Evolutionary conservation across 129 eudicot species (phyloP), one percentile per base, ranked within the genome.

Genomic region (Erigeron canadensis): DNA sequence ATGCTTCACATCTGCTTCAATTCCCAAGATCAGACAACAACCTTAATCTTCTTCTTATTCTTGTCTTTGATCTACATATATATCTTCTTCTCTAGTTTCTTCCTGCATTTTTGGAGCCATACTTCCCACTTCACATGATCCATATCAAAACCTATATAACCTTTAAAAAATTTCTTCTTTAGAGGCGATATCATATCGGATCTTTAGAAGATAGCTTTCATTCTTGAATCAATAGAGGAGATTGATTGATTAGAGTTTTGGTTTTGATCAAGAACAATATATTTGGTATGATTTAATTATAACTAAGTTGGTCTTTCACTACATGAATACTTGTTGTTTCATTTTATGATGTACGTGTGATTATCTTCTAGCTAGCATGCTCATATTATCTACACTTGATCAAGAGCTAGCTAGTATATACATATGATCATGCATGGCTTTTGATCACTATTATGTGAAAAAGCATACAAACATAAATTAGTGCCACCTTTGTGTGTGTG

Each of bases 21-120:
- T 69, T 86, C 80, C 89, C 96, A 85, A 89, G 77, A 84, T 67
- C 77, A 71, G 72, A 78, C 81, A 78, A 71, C 81, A 78, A 71
- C 81, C 77, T 78, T 72, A 71, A 63, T 71, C 77, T 53, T 77
- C 81, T 41, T 73, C 70, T 73, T 63, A n/a, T 63, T 28, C 3
- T 28, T 75, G 59, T 70, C 76, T 63, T 70, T 47, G 45, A 76
- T 68, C 13, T 63, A 37, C 61, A 60, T 59, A 37, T 69, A 60
- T 59, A 53, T 21, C 51, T 6, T 23, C 66, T 11, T 4, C n/a
- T 5, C 34, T 47, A 37, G 56, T 71, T 60, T 70, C 67, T 50
- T 70, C 81, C 81, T 70, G 47, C 81, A 77, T 69, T n/a, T 62
- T 50, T 15, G 71, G 75, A 69, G 54, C 39, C 38, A 65, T 56